Evolutionary conservation across 2,329 filamentous ascomycete species (phyloP), one percentile per base, ranked within the genome.

Genomic region (Ascochyta fabae): DNA sequence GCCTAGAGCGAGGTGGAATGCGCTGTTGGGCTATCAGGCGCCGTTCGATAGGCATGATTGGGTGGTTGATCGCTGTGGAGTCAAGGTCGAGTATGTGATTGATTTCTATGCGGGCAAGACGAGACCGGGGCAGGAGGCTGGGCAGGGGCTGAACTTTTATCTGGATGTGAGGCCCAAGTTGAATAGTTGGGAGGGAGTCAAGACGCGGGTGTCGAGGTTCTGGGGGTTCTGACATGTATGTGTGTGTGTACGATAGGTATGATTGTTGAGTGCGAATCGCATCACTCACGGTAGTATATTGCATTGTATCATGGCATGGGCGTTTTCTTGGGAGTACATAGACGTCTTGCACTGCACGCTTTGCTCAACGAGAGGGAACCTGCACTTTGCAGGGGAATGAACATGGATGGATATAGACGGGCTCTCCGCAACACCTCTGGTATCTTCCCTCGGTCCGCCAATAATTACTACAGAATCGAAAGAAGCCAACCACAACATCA

Each of bases 21-120:
- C 88, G 4, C 77, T 92, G 54, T 78, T 96, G 49, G 95, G 95
- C n/a, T 98, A 96, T 75, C 88, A 89, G 56, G 83, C 88, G 48
- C 95, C 95, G 1, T 99, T 99, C 76, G 95, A 99, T 78, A 83
- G 95, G 26, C 95, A 99, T 75, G 95, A 99, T 76, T 99, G 95
- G 95, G 87, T 97, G 23, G 88, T 99, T 33, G 93, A 99, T 77
- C 84, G 95, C 47, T 98, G 95, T 72, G 94, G 90, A 27, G 88
- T 82, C 19, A 86, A 86, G 69, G 80, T 99, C 44, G 95, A 98
- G 68, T 99, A 99, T 74, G 89, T 99, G 35, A 99, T 99, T 75
- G 95, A 99, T 77, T 99, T 99, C 69, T 99, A 99, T 73, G 87
- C 92, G 5, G 95, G 95, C 0, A 86, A 81, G 65, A 74, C 81